Evolutionary conservation across 140 eudicot genomes (phyloP).

Genomic region (Cichorium intybus): DNA sequence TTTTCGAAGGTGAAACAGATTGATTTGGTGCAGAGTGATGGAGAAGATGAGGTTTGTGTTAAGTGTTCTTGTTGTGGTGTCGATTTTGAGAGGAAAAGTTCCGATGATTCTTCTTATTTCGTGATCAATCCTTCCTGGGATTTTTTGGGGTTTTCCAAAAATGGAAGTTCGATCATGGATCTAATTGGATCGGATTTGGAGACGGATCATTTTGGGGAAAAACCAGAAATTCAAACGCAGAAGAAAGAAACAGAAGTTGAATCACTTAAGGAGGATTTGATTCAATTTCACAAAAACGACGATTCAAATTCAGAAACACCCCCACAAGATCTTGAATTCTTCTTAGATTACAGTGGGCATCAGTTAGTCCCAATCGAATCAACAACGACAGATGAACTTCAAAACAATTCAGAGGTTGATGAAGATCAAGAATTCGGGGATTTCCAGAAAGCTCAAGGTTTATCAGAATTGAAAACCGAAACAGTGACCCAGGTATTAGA

Average conservation of each 20-base stretch:
- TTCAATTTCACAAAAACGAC: constrained; percentile 13
- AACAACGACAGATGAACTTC: constrained; percentile 22
- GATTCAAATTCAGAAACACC: constrained; percentile 11
- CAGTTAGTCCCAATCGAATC: constrained; percentile 68
- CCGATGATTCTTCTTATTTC: constrained; percentile 39
- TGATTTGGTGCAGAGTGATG: constrained; percentile 38
- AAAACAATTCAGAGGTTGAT: constrained; percentile 6
- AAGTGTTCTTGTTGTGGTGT: constrained; percentile 88
- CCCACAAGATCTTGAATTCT: constrained; percentile 81
- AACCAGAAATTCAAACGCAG: constrained; percentile 9
- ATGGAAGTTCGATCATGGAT: constrained; percentile 34
- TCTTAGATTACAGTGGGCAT: constrained; percentile 71
- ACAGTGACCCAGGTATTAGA: constrained; percentile 17
- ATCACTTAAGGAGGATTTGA: constrained; percentile 15
- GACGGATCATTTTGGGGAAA: constrained; percentile 22
- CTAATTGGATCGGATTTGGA: constrained; percentile 29
- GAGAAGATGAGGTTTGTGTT: constrained; percentile 33
- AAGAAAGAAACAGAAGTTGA: constrained; percentile 26
- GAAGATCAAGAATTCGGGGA: constrained; percentile 36
- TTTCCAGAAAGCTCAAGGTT: constrained; percentile 31
- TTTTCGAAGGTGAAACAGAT: constrained; percentile 48
- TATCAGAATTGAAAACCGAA: constrained; percentile 20
- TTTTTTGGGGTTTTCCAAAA: constrained; percentile 43
- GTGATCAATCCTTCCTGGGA: constrained; percentile 68
- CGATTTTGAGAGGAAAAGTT: constrained; percentile 34